phyloP scores from a whole-genome alignment of 768 basidiomycete genomes.

The Amanita rubescens region DNA sequence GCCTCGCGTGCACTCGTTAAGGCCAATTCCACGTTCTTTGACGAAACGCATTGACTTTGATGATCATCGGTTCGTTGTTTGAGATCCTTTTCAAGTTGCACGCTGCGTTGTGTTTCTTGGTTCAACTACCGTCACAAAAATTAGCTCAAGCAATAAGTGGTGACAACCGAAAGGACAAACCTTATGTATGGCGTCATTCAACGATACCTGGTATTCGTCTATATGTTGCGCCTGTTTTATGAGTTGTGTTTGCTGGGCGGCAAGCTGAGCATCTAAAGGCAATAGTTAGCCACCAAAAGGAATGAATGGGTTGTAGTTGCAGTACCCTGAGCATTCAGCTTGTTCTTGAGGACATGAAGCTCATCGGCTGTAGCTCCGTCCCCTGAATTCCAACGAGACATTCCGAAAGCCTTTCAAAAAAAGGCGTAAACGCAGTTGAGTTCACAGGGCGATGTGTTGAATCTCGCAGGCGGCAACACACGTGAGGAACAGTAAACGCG shows the following conservation, averaged over 20 bases:
- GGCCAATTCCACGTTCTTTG: slow-evolving; percentile 45
- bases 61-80: slow-evolving; percentile 46
- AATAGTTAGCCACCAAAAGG: slow-evolving; percentile 7
- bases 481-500: neutral
- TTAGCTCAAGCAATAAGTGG: slow-evolving; percentile 4
- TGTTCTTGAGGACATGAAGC: slow-evolving; percentile 38
- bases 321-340: slow-evolving; percentile 43
- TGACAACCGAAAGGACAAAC: slow-evolving; percentile 19
- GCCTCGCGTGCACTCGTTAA: slow-evolving; percentile 41
- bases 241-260: slow-evolving; percentile 37
- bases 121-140: slow-evolving; percentile 36
- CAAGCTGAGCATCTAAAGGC: slow-evolving; percentile 38
- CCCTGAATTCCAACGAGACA: slow-evolving; percentile 43
- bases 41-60: slow-evolving; percentile 42
- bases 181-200: slow-evolving; percentile 42
- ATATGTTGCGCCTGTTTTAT: slow-evolving; percentile 33
- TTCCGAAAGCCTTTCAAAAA: slow-evolving; percentile 11
- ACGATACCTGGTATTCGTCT: slow-evolving; percentile 32
- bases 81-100: slow-evolving; percentile 47
- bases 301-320: neutral
- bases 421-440: neutral
- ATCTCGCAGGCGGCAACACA: neutral
- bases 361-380: slow-evolving; percentile 41
- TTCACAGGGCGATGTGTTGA: neutral
- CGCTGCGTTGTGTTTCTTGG: slow-evolving; percentile 46